These are phyloP conservation scores for Onygena corvina DNA, from an alignment of 2,329 filamentous ascomycete species.

Conservation along the genomic window DNA sequence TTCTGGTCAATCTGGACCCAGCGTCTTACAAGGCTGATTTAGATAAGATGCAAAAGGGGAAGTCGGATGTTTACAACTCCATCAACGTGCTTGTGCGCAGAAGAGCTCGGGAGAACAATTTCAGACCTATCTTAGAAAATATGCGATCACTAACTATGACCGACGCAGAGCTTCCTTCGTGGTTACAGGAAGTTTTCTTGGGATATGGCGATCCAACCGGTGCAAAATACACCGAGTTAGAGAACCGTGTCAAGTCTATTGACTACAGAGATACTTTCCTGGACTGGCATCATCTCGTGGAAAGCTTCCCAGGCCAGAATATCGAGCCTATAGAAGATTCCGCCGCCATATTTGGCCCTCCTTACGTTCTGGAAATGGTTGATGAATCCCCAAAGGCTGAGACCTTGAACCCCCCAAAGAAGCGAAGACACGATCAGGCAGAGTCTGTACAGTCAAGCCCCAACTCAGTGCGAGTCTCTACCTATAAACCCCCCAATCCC, in stretches of 20 bases:
- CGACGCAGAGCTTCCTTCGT: conserved; percentile 72
- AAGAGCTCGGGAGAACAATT: conserved; percentile 87
- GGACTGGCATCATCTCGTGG: conserved; percentile 85
- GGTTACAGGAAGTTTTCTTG: conserved; percentile 95
- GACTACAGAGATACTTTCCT: conserved; percentile 93
- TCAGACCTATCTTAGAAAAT: conserved; percentile 83
- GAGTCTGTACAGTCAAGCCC: conserved; percentile 53
- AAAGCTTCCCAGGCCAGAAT: conserved; percentile 76
- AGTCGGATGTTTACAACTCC: conserved; percentile 64
- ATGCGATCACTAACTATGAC: conserved; percentile 77
- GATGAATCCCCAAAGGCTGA: conserved; percentile 43
- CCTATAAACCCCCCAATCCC: conserved; percentile 76
- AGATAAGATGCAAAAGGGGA: conserved; percentile 52
- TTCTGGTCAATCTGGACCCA: conserved; percentile 73
- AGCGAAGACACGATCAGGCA: conserved; percentile 65
- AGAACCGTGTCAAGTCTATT: conserved; percentile 63
- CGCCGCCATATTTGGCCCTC: conserved; percentile 65
- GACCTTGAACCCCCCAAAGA: conserved; percentile 59
- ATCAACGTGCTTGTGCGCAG: conserved; percentile 80
- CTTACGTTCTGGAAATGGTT: conserved; percentile 66
- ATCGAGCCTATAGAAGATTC: conserved; percentile 66
- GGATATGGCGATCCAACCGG: conserved; percentile 87
- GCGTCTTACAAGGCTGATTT: conserved; percentile 66
- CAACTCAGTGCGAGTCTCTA: conserved; percentile 67
- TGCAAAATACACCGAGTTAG: conserved; percentile 71